Evolutionary conservation across 2,329 filamentous ascomycete genomes (phyloP), one percentile per base, ranked within the genome.

Genomic region (Leptodontidium sp.): DNA sequence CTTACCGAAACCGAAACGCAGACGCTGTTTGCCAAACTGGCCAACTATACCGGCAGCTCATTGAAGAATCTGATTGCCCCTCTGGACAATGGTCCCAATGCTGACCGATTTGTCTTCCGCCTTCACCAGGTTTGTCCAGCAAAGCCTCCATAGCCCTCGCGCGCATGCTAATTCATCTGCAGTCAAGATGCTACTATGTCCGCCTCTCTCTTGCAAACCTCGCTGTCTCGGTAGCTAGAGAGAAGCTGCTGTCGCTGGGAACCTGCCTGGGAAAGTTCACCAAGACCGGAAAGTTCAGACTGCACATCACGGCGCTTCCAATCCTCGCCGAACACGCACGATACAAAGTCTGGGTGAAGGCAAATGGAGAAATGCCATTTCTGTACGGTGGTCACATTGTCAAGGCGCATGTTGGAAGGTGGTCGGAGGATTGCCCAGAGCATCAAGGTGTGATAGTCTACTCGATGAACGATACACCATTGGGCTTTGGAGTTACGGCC

Each of bases 341-440:
- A 69, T 97, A 97, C 83, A 98, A 98, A 88, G 90, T 98, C 75
- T 98, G 94, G 94, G 91, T 99, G 74, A 97, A 97, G 82, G 88
- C 90, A 69, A 98, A 98, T 82, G 96, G 96, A 74, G 94, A 97
- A 78, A 97, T 98, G 94, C 95, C 96, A 0, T 98, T 97, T 80
- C 83, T 99, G 58, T 99, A 98, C 81, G 96, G 96, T 64, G 93
- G 93, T 67, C 94, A 98, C 80, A 86, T 97, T 64, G 88, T 97
- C 74, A 93, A 93, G 80, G 91, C 91, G 40, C 91, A 94, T 79
- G 80, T 83, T 5, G 93, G 93, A 24, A 84, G 94, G 70, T 95
- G 92, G 90, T 92, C 90, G 50, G 94, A 97, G 77, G 95, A 98
- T 83, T 94, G 92, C 76, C 94, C 95, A 0, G 94, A 97, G 82